Evolutionary conservation across 108 stramenopile genomes (phyloP).

Genomic region (Nannochloropsis granulata): DNA sequence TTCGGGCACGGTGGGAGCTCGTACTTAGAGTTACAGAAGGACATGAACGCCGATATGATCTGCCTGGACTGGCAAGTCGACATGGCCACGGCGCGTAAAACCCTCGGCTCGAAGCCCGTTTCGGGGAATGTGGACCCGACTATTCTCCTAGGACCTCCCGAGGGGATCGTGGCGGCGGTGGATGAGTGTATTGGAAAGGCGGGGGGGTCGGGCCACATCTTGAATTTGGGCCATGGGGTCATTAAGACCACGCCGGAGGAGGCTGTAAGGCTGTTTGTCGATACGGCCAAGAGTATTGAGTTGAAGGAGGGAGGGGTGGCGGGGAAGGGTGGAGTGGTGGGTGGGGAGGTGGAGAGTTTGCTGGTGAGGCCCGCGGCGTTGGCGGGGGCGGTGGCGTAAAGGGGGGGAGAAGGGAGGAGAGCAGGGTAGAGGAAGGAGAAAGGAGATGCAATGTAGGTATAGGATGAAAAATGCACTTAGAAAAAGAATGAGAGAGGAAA

Average conservation of each 20-base stretch:
- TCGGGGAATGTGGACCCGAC: slow-evolving; percentile 86
- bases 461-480: too few relatives aligned
- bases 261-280: slow-evolving; percentile 74
- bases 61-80: slow-evolving; percentile 73
- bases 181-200: slow-evolving; percentile 77
- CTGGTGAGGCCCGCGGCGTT: slow-evolving; percentile 39
- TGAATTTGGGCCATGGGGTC: slow-evolving; percentile 96
- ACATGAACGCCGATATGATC: slow-evolving; percentile 73
- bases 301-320: neutral
- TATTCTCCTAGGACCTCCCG: slow-evolving; percentile 72
- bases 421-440: too few relatives aligned
- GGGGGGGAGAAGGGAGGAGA: too few relatives aligned
- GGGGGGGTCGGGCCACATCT: slow-evolving; percentile 76
- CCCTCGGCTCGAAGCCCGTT: slow-evolving; percentile 59
- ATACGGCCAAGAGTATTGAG: slow-evolving; percentile 57
- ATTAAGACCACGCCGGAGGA: slow-evolving; percentile 88
- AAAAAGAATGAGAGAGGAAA: neutral
- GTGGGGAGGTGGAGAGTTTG: neutral
- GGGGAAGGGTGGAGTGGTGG: slow-evolving; percentile 36
- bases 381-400: slow-evolving; percentile 48
- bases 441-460: too few relatives aligned
- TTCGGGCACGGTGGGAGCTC: slow-evolving; percentile 89
- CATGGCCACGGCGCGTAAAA: slow-evolving; percentile 52
- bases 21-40: slow-evolving; percentile 70
- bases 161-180: slow-evolving; percentile 62